Base-by-base conservation (phyloP, 2,329 filamentous ascomycete species). In the Cladosporium velox region DNA sequence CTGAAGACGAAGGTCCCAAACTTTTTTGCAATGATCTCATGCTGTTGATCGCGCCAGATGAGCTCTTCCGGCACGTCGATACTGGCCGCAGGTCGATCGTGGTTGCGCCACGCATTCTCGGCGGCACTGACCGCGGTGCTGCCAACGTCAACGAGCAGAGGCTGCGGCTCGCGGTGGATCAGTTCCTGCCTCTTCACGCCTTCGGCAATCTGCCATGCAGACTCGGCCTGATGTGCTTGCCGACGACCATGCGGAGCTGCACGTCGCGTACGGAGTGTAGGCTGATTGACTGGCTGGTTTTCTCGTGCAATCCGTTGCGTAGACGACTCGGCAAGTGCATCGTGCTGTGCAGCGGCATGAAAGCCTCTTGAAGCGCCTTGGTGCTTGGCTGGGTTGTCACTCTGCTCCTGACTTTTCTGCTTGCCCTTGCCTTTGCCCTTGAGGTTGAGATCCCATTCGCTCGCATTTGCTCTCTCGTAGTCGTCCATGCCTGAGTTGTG, bases 51-150 rank as follows among this genome's bases (percentile, higher is more conserved):
- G 3, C 59, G 51, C n/a, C 67, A 59, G 6, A 69, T 64, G 4
- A 74, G 61, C 14, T 66, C 66, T 2, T 66, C 65, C 1, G 74
- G 73, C 12, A 75, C 70, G 26, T 57, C 44, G 1, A 75, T 65
- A 12, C 51, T 60, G 21, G 66, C 67, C 3, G 30, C 47, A 11
- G 70, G 65, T 4, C 54, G 66, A 30, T 63, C 51, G 2, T 64
- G 68, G 3, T 60, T 38, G 12, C 72, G 69, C 71, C 72, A 73
- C 0, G 65, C 47, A 5, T 47, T 41, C 51, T 72, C 66, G 1
- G 68, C 72, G 5, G 65, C 65, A 32, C 69, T 71, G 51, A 68
- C 71, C 3, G 67, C 61, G 26, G 69, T 71, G 34, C 67, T 54
- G 28, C 66, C 55, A 18, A 68, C 47, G 12, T 65, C 63, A 11